Base-by-base conservation (phyloP, 441 rosid genomes). In the Populus tomentosa region DNA sequence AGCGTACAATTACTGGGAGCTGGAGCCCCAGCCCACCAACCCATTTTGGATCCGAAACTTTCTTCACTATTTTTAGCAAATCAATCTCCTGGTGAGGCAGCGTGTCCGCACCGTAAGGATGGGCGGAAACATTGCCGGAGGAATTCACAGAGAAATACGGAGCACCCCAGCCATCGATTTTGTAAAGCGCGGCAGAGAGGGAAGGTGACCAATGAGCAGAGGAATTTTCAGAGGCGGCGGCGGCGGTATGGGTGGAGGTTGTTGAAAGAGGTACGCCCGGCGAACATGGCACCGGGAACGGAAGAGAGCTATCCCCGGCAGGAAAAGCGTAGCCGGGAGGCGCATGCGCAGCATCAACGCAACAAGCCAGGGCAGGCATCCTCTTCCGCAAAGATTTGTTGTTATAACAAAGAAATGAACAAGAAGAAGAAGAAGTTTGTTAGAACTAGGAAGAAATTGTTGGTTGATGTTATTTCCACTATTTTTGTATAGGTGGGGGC, bases 291-390 rank as follows among this genome's bases (percentile, higher is more conserved):
- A 74, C 80, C 78, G 88, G 80, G 80, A 88, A 79, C 66, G 86
- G 84, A 80, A 87, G 86, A 82, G 89, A 74, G 87, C 86, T 67
- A 67, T 89, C 95, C 84, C 90, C 86, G 80, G 92, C 77, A 18
- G 82, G 69, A 32, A 75, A 72, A 36, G 82, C 85, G 88, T 83
- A 88, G 82, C 84, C 88, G 73, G 93, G 93, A 87, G 90, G 91
- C 84, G 88, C 81, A 42, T 78, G 75, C 69, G 92, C 91, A 89
- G 95, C 84, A 80, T 95, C 98, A 76, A 92, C 90, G 82, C 86
- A 87, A 53, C 81, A 85, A 68, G 94, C 98, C 74, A 93, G 87
- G 92, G 95, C 92, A 78, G 99, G 95, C 99, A 95, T 94, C 90
- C 85, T 84, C 78, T 83, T 83, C 84, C 81, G 80, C 78, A 83